Evolutionary conservation across 2,329 filamentous ascomycete genomes (phyloP), one percentile per base, ranked within the genome.

Genomic region (Trichophyton rubrum): DNA sequence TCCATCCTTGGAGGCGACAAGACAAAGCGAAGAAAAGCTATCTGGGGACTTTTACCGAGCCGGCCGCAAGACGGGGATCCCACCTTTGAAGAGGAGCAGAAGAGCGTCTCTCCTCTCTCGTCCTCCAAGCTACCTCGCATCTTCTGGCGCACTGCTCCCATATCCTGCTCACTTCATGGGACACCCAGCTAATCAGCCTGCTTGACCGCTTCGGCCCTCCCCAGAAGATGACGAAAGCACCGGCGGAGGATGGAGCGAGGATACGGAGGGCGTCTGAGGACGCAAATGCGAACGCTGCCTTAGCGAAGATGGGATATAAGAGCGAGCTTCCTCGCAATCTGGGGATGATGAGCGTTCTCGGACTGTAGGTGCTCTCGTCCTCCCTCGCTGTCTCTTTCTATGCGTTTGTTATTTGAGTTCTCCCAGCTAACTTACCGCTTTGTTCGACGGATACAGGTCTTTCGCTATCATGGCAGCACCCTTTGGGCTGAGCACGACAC

Each of bases 381-480:
- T 15, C 15, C 41, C 41, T 45, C 41, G n/a, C 15, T 15, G 41
- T 45, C 17, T 22, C 24, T 33, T 9, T 27, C 22, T 53, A 27
- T 30, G 27, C 6, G 27, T 61, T 27, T 30, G 24, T 13, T 22
- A 24, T 47, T 6, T 13, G 20, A 8, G 30, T n/a, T n/a, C n/a
- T 24, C 4, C 22, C 11, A 7, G 30, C 55, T 57, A 40, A 56
- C 55, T 24, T 6, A 13, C 40, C 5, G n/a, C n/a, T n/a, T 43
- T 38, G 11, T 13, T 49, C 35, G 35, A 13, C 3, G 13, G 22
- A 33, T 13, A 63, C 64, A 78, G 76, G 64, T 87, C 84, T 51
- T 89, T 89, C 68, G 86, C 85, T 58, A 88, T 89, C 71, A 88
- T 89, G 84, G 85, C 85, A 9, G 84, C 85, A 9, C 84, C 84